phyloP scores from a whole-genome alignment of 2,329 filamentous ascomycete genomes.

The Pseudogymnoascus sp. region DNA sequence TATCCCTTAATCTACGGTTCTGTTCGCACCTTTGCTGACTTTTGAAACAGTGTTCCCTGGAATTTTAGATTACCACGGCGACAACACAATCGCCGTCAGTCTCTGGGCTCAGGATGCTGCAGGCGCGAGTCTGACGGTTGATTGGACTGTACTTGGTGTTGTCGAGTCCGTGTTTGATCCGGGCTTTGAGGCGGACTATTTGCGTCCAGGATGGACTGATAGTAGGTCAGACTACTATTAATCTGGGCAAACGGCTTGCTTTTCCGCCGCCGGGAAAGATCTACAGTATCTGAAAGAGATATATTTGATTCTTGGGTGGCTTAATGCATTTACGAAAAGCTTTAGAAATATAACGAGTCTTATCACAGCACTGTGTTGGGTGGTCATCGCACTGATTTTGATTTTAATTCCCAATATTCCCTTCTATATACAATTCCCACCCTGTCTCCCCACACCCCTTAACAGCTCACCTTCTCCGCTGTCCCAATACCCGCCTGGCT shows the following conservation, averaged over 20 bases:
- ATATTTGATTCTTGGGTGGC: neutral
- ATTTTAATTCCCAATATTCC: neutral
- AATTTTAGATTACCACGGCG: conserved; percentile 46
- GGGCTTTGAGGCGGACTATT: conserved; percentile 36
- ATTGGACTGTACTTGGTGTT: conserved; percentile 45
- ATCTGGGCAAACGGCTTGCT: neutral
- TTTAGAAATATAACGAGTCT: neutral
- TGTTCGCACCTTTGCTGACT: neutral
- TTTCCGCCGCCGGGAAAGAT: neutral
- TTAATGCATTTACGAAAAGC: neutral
- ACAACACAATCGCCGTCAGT: conserved; percentile 48
- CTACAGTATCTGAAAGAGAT: neutral
- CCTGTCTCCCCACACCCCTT: neutral
- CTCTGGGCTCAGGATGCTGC: conserved; percentile 42
- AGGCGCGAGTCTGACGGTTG: conserved; percentile 26
- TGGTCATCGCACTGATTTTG: too few relatives aligned
- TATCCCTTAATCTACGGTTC: neutral
- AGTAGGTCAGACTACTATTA: conserved; percentile 1
- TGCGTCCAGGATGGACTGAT: conserved; percentile 43
- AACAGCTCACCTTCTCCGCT: conserved; percentile 1
- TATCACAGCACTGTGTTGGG: neutral
- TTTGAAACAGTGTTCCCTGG: conserved; percentile 42
- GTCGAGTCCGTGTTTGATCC: conserved; percentile 44
- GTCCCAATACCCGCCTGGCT: neutral
- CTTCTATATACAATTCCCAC: neutral